Evolutionary conservation across 2,329 filamentous ascomycete species (phyloP).

Genomic region (Onygena corvina): DNA sequence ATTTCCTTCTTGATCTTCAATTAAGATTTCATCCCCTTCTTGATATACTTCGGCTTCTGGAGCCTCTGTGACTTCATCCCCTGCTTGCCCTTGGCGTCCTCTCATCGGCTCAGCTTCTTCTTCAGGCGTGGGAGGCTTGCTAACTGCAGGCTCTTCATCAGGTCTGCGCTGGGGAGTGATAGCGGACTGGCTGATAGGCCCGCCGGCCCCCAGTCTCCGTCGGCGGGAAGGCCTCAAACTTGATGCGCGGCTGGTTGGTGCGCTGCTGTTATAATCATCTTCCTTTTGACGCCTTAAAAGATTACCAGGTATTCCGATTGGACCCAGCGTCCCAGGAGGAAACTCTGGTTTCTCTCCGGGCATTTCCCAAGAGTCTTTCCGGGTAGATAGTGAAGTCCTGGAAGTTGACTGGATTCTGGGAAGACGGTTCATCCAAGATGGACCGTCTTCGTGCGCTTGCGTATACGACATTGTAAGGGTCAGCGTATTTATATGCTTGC

Average conservation of each 20-base stretch:
- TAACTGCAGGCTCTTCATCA: constrained; percentile 20
- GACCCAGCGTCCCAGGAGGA: constrained; percentile 59
- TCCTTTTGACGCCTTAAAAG: constrained; percentile 69
- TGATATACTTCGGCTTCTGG: constrained; percentile 53
- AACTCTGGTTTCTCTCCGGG: constrained; percentile 47
- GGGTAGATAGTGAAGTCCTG: constrained; percentile 61
- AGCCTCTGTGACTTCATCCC: constrained; percentile 21
- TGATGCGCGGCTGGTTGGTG: constrained; percentile 44
- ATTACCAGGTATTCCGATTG: constrained; percentile 57
- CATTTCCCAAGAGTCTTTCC: constrained; percentile 54
- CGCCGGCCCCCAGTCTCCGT: constrained; percentile 61
- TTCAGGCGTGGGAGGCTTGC: constrained; percentile 16
- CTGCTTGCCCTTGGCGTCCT: constrained; percentile 18
- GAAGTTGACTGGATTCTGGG: constrained; percentile 74
- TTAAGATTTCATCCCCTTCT: constrained; percentile 65
- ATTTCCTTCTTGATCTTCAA: constrained; percentile 79
- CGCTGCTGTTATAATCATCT: constrained; percentile 54
- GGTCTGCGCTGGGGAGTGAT: constrained; percentile 54
- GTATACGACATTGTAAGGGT: constrained; percentile 96
- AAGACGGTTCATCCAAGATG: constrained; percentile 88
- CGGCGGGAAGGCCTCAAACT: constrained; percentile 43
- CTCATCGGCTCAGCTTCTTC: constrained; percentile 6
- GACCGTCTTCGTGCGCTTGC: constrained; percentile 71
- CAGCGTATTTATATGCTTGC: constrained; percentile 95
- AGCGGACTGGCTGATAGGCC: constrained; percentile 78